Evolutionary conservation across 257 asterid species (phyloP), one percentile per base, ranked within the genome.

Genomic region (Ligustrum vulgare): DNA sequence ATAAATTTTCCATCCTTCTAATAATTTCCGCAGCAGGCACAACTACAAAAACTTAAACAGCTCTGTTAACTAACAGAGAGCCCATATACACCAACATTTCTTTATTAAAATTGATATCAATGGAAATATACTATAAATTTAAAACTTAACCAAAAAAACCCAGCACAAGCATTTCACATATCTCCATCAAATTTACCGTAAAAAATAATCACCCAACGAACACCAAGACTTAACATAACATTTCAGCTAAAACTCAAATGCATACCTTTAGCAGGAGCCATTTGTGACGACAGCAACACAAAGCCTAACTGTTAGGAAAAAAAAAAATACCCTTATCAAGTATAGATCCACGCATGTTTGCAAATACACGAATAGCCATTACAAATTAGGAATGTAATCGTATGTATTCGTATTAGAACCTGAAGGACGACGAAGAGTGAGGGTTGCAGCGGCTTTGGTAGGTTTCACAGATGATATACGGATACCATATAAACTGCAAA

Each of bases 261-360:
- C 43, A 70, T 43, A 71, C 75, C 75, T 71, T 71, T 71, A 71
- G 75, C 43, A 13, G 75, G 75, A 32, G 75, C 75, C 75, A 71
- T 71, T 71, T 63, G 25, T 70, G 41, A 43, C 5, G 51, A 43
- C 51, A 12, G 18, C 51, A 13, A 43, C 5, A 43, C n/a, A 43
- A 43, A 43, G 18, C 51, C 18, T 13, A 12, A 5, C 51, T 43
- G 51, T 43, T 43, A 43, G n/a, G 3, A 43, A 1, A 43, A 13
- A 12, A 12, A 12, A 12, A 43, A 43, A 43, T 43, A 43, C n/a
- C 1, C 16, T 43, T 43, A 12, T 43, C 51, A 43, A 6, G 1
- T 12, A 13, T 3, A 43, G 51, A 43, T 43, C 12, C 6, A 43
- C 51, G 6, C 18, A 3, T 43, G 13, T 1, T 5, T 43, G 16